Conservation (phyloP, 805 yeast genomes). For the Saturnispora besseyi region DNA sequence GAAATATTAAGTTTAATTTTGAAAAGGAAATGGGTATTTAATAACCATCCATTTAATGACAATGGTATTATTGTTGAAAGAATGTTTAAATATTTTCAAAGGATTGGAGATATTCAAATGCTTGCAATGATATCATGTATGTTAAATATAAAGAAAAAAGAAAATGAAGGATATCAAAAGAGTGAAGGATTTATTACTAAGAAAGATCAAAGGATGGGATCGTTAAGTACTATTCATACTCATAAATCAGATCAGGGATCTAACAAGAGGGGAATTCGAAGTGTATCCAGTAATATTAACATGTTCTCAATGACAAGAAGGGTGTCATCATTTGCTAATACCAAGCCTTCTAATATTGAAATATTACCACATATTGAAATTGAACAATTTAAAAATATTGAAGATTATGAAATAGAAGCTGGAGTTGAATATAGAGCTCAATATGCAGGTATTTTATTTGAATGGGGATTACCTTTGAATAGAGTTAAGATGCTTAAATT, state of each 20-base stretch:
- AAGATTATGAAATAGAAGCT: conserved; percentile 31
- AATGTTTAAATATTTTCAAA: conserved; percentile 56
- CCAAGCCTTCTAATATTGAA: not conserved
- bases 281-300: not conserved
- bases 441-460: conserved; percentile 67
- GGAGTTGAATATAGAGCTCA: conserved; percentile 40
- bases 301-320: not conserved
- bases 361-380: conserved; percentile 23
- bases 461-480: conserved; percentile 80
- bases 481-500: conserved; percentile 71
- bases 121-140: conserved; percentile 61
- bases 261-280: not conserved
- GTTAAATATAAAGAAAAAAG: conserved; percentile 20
- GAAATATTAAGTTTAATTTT: conserved; percentile 30
- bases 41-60: conserved; percentile 56
- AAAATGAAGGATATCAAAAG: not conserved
- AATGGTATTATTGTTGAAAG: conserved; percentile 32
- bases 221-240: not conserved
- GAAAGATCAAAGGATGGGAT: not conserved
- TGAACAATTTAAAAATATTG: conserved; percentile 32
- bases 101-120: conserved; percentile 70
- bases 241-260: not conserved
- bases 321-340: not conserved
- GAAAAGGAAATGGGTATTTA: not conserved
- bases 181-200: not conserved